These are phyloP conservation scores for Pichia californica DNA, from an alignment of 805 yeast genomes.

Conservation along the genomic window DNA sequence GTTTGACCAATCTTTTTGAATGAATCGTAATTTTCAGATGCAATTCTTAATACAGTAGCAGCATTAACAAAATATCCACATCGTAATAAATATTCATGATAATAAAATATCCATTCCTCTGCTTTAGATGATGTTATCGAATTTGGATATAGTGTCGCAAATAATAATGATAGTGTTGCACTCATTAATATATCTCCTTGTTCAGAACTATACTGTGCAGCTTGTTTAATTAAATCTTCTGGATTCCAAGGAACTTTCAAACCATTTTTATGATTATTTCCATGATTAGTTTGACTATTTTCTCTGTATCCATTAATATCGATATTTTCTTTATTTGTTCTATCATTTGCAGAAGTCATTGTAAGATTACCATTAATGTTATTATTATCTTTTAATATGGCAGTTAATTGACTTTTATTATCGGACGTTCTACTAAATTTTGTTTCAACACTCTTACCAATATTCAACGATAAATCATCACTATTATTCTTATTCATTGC, in stretches of 20 bases:
- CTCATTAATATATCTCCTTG: constrained; percentile 64
- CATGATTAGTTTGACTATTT: too few relatives aligned
- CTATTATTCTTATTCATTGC: not conserved
- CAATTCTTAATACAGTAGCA: constrained; percentile 44
- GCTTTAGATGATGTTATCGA: constrained; percentile 28
- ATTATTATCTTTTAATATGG: constrained; percentile 18
- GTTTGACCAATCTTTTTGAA: constrained; percentile 33
- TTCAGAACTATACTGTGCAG: constrained; percentile 45
- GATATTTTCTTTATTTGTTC: too few relatives aligned
- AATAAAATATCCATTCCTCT: constrained; percentile 51
- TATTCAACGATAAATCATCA: not conserved
- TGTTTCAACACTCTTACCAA: constrained; percentile 10
- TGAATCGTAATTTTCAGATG: constrained; percentile 25
- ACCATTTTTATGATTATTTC: constrained; percentile 12
- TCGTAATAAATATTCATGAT: constrained; percentile 47
- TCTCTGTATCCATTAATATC: too few relatives aligned
- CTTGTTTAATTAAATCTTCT: constrained; percentile 40
- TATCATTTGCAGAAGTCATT: not conserved
- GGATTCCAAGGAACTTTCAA: constrained; percentile 51
- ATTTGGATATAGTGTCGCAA: constrained; percentile 36
- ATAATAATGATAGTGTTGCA: constrained; percentile 50
- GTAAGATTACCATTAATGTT: not conserved
- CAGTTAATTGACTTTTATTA: constrained; percentile 25
- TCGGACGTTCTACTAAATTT: constrained; percentile 19
- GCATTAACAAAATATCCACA: constrained; percentile 50